Evolutionary conservation across 176 grass and related monocot species (phyloP).

Genomic region (Rhynchospora breviuscula): DNA sequence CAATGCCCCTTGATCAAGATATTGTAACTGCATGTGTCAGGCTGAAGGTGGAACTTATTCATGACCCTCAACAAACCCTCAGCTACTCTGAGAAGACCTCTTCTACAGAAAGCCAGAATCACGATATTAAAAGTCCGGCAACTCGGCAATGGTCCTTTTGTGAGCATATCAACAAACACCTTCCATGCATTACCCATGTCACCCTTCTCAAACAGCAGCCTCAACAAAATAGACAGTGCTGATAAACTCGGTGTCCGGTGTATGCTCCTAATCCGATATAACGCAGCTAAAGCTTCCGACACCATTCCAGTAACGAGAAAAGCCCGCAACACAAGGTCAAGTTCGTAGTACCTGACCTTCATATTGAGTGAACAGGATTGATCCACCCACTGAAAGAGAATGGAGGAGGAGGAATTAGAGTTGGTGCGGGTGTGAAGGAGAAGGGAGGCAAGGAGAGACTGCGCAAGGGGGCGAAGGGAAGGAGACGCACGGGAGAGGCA

Average conservation of each 20-base stretch:
- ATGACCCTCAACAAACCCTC: slow-evolving; percentile 48
- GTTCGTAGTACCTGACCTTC: slow-evolving; percentile 24
- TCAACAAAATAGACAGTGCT: slow-evolving; percentile 43
- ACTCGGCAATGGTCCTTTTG: slow-evolving; percentile 42
- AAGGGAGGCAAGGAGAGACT: slow-evolving; percentile 38
- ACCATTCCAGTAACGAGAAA: slow-evolving; percentile 60
- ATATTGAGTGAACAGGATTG: slow-evolving; percentile 1
- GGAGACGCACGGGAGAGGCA: slow-evolving; percentile 33
- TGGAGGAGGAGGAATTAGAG: neutral
- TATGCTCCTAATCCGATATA: slow-evolving; percentile 26
- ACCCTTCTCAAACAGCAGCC: slow-evolving; percentile 42
- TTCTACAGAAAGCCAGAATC: slow-evolving; percentile 72
- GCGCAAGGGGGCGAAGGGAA: slow-evolving; percentile 39
- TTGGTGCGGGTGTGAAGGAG: slow-evolving; percentile 8
- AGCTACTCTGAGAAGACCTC: slow-evolving; percentile 33
- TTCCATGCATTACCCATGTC: slow-evolving; percentile 60
- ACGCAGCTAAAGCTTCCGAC: slow-evolving; percentile 44
- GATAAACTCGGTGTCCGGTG: slow-evolving; percentile 40
- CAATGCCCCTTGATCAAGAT: slow-evolving; percentile 81
- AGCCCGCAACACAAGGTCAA: slow-evolving; percentile 57
- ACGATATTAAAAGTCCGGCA: slow-evolving; percentile 60
- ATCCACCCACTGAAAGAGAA: slow-evolving; percentile 25
- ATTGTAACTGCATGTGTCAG: slow-evolving; percentile 61
- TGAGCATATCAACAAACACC: slow-evolving; percentile 76
- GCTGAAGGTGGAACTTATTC: slow-evolving; percentile 41